A percentile compares a stretch with the other conserved stretches of the same genome.
These are phyloP conservation scores for Pseudocercospora macadamiae DNA, from an alignment of 2,329 filamentous ascomycete genomes.

Conservation along the genomic window DNA sequence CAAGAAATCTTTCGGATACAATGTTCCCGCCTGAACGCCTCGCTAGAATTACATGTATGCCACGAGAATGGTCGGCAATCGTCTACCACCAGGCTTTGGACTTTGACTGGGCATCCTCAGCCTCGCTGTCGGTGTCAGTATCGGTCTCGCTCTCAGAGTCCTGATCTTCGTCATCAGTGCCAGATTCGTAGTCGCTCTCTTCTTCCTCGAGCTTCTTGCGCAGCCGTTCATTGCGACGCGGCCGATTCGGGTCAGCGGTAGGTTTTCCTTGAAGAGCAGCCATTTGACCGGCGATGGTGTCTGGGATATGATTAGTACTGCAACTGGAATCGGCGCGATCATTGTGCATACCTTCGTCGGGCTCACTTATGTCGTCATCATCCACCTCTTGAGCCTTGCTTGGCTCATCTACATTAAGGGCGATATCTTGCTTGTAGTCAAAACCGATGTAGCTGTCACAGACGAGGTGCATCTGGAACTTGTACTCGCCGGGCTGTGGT, in stretches of 20 bases:
- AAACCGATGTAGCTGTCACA: conserved; percentile 96
- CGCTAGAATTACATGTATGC: conserved; percentile 8
- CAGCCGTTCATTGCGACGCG: conserved; percentile 13
- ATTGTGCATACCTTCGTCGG: conserved; percentile 82
- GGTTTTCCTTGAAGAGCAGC: conserved; percentile 40
- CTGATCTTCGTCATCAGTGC: conserved; percentile 42
- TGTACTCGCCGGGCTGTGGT: conserved; percentile 88
- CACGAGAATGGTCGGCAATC: not conserved
- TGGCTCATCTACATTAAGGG: conserved; percentile 84
- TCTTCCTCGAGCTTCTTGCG: conserved; percentile 35
- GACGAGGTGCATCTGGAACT: conserved; percentile 89
- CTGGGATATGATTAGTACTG: conserved; percentile 31
- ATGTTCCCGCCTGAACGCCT: conserved; percentile 8
- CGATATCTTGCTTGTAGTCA: conserved; percentile 89
- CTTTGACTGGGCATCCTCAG: conserved; percentile 49
- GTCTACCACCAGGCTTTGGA: conserved; percentile 21
- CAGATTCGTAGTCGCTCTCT: conserved; percentile 43
- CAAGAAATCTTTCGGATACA: too few relatives aligned
- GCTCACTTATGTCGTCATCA: conserved; percentile 96
- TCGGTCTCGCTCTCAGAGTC: conserved; percentile 50
- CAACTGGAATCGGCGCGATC: not conserved
- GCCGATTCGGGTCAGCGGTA: conserved; percentile 31
- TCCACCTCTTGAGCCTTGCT: conserved; percentile 76
- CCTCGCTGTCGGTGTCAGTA: conserved; percentile 79
- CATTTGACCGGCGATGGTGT: conserved; percentile 44